phyloP scores from a whole-genome alignment of 164 flowering plant species.

The Aristolochia californica region DNA sequence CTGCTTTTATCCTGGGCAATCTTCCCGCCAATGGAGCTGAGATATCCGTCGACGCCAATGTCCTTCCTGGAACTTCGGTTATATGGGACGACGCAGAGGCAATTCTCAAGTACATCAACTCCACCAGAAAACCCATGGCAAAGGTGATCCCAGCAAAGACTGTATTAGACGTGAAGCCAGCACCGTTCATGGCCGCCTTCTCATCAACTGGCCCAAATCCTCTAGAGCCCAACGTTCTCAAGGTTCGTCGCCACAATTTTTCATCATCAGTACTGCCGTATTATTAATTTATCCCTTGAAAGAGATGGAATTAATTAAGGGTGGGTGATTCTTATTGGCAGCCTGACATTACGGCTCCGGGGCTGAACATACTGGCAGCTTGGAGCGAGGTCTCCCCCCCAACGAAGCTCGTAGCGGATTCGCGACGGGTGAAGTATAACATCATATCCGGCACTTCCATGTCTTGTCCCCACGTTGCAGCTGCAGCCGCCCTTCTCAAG shows the following conservation, averaged over 20 bases:
- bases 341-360: constrained; percentile 95
- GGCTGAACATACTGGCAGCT: constrained; percentile 84
- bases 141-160: constrained; percentile 34
- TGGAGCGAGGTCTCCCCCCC: constrained; percentile 65
- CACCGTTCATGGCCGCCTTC: constrained; percentile 83
- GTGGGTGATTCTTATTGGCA: no score
- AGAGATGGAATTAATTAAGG: no score
- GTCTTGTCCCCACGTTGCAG: constrained; percentile 88
- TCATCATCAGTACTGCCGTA: no score
- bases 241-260: no score
- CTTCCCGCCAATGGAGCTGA: constrained; percentile 28
- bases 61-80: constrained; percentile 69
- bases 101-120: constrained; percentile 50
- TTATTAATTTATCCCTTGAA: no score
- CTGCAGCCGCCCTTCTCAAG: constrained; percentile 55
- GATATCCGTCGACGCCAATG: constrained; percentile 36
- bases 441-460: constrained; percentile 81
- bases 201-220: constrained; percentile 67
- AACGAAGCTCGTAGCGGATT: constrained; percentile 38
- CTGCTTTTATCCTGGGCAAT: constrained; percentile 58
- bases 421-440: constrained; percentile 41
- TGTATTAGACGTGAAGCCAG: constrained; percentile 33
- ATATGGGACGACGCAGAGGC: constrained; percentile 19
- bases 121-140: constrained; percentile 46
- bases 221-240: constrained; percentile 64